phyloP scores from a whole-genome alignment of 108 stramenopile genomes.

The Pseudonitzschia multiseries region DNA sequence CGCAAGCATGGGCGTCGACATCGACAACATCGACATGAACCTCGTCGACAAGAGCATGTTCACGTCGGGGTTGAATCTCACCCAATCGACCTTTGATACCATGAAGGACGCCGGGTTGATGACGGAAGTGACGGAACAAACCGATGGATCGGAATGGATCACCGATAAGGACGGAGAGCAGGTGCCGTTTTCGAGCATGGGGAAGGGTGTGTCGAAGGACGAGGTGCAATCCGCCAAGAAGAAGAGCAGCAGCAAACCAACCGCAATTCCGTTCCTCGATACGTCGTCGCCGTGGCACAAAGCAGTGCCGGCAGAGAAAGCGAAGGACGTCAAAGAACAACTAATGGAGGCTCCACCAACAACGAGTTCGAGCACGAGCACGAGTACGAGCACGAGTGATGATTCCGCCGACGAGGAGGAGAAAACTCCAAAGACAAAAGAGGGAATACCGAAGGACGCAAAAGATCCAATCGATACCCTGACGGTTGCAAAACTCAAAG shows the following conservation, averaged over 20 bases:
- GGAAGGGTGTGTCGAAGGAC: conserved; percentile 40
- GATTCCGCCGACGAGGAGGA: conserved; percentile 7
- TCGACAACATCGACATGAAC: conserved; percentile 87
- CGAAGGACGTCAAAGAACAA: conserved; percentile 27
- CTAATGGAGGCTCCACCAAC: background rate
- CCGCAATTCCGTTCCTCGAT: conserved; percentile 52
- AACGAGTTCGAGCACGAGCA: too few species aligned
- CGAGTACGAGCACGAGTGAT: conserved; percentile 4
- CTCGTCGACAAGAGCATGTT: conserved; percentile 87
- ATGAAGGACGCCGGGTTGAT: conserved; percentile 61
- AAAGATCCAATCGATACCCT: conserved; percentile 75
- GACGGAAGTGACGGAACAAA: conserved; percentile 73
- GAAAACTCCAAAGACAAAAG: conserved; percentile 3
- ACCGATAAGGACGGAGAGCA: conserved; percentile 38
- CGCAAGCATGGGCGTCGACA: conserved; percentile 76
- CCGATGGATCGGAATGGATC: conserved; percentile 68
- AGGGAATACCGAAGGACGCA: conserved; percentile 21
- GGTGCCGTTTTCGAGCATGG: conserved; percentile 44
- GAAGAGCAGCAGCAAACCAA: too few species aligned
- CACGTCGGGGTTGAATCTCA: conserved; percentile 68
- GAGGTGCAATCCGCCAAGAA: conserved; percentile 32
- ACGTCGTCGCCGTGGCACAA: conserved; percentile 57
- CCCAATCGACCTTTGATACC: conserved; percentile 53
- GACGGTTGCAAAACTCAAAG: conserved; percentile 76
- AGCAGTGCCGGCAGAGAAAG: conserved; percentile 26